Evolutionary conservation across 2,329 filamentous ascomycete genomes (phyloP).

Genomic region (Hypoxylon sp.): DNA sequence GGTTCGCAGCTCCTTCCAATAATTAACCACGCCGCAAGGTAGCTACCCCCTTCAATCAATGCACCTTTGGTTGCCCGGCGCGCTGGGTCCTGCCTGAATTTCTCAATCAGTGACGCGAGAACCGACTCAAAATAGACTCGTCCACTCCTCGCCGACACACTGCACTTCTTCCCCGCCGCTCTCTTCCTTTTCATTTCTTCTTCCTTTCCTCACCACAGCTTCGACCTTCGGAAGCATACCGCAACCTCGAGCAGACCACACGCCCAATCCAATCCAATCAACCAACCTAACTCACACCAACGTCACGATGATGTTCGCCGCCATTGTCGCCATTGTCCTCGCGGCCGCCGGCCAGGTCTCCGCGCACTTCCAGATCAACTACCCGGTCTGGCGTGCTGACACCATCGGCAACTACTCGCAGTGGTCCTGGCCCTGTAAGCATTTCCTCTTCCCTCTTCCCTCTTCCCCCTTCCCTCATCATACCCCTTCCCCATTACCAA

Average conservation of each 20-base stretch:
- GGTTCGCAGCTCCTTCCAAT: slow-evolving; percentile 13
- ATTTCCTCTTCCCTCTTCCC: too few species aligned
- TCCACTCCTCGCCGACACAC: slow-evolving; percentile 2
- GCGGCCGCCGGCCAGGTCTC: slow-evolving; percentile 56
- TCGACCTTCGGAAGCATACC: slow-evolving; percentile 1
- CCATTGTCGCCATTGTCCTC: slow-evolving; percentile 50
- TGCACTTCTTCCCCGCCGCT: neutral
- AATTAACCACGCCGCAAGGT: neutral
- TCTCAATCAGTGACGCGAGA: neutral
- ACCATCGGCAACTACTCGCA: slow-evolving; percentile 65
- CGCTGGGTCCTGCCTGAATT: slow-evolving; percentile 18
- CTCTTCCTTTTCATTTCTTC: slow-evolving; percentile 7
- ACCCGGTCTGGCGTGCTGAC: slow-evolving; percentile 66
- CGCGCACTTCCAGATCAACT: slow-evolving; percentile 66
- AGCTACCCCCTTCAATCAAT: neutral
- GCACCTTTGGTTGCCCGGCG: neutral
- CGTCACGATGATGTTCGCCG: slow-evolving; percentile 45
- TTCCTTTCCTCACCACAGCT: neutral
- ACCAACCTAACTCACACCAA: neutral
- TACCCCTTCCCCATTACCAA: slow-evolving; percentile 6
- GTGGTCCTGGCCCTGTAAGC: slow-evolving; percentile 67
- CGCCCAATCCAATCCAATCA: neutral
- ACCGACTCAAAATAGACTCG: slow-evolving; percentile 6
- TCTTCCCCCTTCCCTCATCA: neutral
- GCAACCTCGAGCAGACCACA: neutral